Evolutionary conservation across 2,329 filamentous ascomycete species (phyloP).

Genomic region (Pseudofabraea citricarpa): DNA sequence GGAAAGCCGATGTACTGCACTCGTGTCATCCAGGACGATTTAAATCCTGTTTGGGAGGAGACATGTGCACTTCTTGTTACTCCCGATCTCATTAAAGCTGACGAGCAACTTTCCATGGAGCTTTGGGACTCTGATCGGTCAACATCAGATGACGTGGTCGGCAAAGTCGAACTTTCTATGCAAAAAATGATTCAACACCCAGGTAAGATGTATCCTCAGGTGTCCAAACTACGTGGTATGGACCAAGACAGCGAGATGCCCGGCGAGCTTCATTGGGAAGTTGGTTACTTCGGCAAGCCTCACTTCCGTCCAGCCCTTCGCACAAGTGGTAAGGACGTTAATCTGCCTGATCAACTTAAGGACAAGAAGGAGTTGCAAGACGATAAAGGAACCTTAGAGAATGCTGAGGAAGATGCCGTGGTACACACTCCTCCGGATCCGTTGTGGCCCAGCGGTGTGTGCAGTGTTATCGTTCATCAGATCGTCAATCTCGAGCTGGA

Average conservation of each 20-base stretch:
- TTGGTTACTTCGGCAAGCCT: constrained; percentile 91
- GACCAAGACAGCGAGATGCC: constrained; percentile 86
- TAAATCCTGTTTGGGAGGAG: constrained; percentile 92
- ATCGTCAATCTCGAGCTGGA: constrained; percentile 93
- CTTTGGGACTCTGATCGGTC: constrained; percentile 94
- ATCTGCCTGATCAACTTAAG: constrained; percentile 67
- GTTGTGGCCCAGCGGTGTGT: constrained; percentile 89
- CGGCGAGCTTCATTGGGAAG: constrained; percentile 91
- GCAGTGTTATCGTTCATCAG: constrained; percentile 84
- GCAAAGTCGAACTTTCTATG: constrained; percentile 89
- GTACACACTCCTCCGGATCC: constrained; percentile 89
- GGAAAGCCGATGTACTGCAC: constrained; percentile 98
- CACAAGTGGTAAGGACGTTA: constrained; percentile 80
- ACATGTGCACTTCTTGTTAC: constrained; percentile 81
- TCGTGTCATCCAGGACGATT: constrained; percentile 87
- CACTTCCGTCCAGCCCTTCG: constrained; percentile 79
- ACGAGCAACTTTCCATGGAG: constrained; percentile 90
- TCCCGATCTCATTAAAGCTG: constrained; percentile 82
- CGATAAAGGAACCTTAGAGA: constrained; percentile 75
- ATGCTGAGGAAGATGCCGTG: constrained; percentile 74
- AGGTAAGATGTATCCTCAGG: constrained; percentile 85
- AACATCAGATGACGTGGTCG: constrained; percentile 90
- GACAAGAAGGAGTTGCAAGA: constrained; percentile 77
- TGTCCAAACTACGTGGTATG: constrained; percentile 77
- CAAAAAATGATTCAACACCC: constrained; percentile 94